Base-by-base conservation (phyloP, 2,329 filamentous ascomycete species). In the Talaromyces sp. region DNA sequence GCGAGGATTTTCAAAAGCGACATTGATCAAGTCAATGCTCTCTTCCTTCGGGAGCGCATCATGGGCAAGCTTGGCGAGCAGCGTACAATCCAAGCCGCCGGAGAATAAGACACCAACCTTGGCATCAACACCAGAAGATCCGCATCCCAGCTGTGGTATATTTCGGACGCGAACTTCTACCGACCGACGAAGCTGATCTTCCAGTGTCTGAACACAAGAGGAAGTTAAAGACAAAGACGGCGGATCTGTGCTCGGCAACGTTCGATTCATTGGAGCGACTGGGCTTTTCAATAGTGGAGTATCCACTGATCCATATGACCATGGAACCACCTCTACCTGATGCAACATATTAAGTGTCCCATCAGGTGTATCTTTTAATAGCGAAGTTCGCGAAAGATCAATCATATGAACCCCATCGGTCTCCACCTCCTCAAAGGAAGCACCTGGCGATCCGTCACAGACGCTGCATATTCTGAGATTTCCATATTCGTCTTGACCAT, bases 1-100 rank as follows among this genome's bases (percentile, higher is more conserved):
- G 33, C 89, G 83, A 0, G 92, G 93, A 63, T 99, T 99, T 72
- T 99, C 90, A 67, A 99, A 99, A 0, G 93, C 94, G 46, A 99
- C 93, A 64, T 99, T 99, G 62, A 99, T 81, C 8, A 99, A 79
- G 68, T 97, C 94, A 61, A 99, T 86, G 1, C 82, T 77, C 66
- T 95, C 86, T 3, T 80, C 73, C 0, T 69, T 13, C 0, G 89
- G 88, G 2, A 97, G 70, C 2, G 95, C 73, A 11, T 96, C 88
- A 69, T 96, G 89, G 10, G 83, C 80, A 22, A 97, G 75, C 43
- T 91, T 84, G 21, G 93, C 93, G 51, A 99, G 79, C 0, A 97
- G 79, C 0, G 92, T 93, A 69, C 94, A 97, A 71, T 99, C 94
- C 6, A 99, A 81, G 0, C 94, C 94, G 2, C 94, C 94, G 0